Base-by-base conservation (phyloP, 2,329 filamentous ascomycete species). In the Pleurostoma richardsiae region DNA sequence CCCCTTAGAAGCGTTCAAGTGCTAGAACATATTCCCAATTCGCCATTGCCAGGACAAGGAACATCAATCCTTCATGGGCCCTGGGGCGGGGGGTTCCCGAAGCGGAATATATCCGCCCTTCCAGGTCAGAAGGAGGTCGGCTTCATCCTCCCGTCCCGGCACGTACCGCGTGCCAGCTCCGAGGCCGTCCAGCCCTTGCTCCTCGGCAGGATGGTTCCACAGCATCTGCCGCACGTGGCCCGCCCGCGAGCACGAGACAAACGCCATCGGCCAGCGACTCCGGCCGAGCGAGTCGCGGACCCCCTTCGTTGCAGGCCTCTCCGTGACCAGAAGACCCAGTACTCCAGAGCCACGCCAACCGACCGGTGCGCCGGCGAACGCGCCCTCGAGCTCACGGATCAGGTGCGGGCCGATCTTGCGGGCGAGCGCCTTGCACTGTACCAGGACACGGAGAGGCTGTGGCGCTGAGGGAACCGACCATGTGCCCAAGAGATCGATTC, bases 341-440 rank as follows among this genome's bases (percentile, higher is more conserved):
- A 87, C 82, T 10, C 77, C 74, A 2, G 71, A 62, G 0, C 77
- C 80, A 45, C 82, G 73, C 87, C 88, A 95, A 1, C 84, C 85
- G 0, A 76, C 69, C 1, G 90, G 90, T 5, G 88, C 86, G 10
- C 82, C 83, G 2, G 76, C 74, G 58, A 94, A 86, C 0, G 89
- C 81, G 4, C 92, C 92, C 59, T 90, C 87, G 3, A 92, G 74
- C 67, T 92, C 88, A n/a, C 88, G 79, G 6, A 89, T 68, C 41
- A 82, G 69, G 30, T 74, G 68, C 1, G 88, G 87, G 0, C 79
- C 72, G 10, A 73, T 63, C 41, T 71, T 70, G 47, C 69, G 67
- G 19, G 69, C 61, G 10, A 77, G 70, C 1, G 75, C 79, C 63
- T 92, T 94, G 73, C 88, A 92, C 62, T 92, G 88, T 1, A 79